Base-by-base conservation (phyloP, 495 filamentous ascomycete genomes). In the Aspergillus saccharolyticus region DNA sequence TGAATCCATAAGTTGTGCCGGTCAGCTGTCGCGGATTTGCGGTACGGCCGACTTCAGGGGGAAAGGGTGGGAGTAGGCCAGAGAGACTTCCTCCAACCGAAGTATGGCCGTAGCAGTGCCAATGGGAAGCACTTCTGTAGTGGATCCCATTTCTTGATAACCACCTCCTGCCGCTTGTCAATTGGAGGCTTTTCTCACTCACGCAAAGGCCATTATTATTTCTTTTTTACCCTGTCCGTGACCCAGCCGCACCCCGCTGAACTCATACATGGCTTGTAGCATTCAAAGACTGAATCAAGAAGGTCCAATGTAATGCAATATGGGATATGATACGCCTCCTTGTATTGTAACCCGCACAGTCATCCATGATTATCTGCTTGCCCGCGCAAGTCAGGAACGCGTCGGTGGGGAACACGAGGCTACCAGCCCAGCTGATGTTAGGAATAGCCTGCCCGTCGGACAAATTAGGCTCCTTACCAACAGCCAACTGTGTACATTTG, bases 381-480 rank as follows among this genome's bases (percentile, higher is more conserved):
- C 33, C 33, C 33, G 33, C 54, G 33, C 63, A 68, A 68, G 66
- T 68, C 66, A 68, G 66, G 66, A 66, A 68, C 63, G 61, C 66
- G 59, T 62, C 50, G 30, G 60, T 67, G 65, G 62, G 55, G 62
- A 64, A 62, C 53, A 62, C 61, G 53, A 67, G 56, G 57, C 43
- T 44, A 44, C 25, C 47, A 42, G 18, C 15, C 64, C 64, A 66
- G 64, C 63, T 42, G 49, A 49, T 47, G 42, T 59, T 50, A 28
- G 22, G 24, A n/a, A 54, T 14, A 49, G 52, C 58, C 54, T 44
- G 54, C 43, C 62, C 55, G 43, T 62, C 54, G 52, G 59, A 55
- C 57, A 57, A 57, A 62, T 65, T 65, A 55, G 56, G 46, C 57
- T 56, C 17, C 42, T 20, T 65, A 33, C 44, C 51, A 50, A 15